A percentile compares a stretch with the other conserved stretches of the same genome.
Conservation (phyloP, 2,329 filamentous ascomycete genomes). For the Pleoardoris graminearum region DNA sequence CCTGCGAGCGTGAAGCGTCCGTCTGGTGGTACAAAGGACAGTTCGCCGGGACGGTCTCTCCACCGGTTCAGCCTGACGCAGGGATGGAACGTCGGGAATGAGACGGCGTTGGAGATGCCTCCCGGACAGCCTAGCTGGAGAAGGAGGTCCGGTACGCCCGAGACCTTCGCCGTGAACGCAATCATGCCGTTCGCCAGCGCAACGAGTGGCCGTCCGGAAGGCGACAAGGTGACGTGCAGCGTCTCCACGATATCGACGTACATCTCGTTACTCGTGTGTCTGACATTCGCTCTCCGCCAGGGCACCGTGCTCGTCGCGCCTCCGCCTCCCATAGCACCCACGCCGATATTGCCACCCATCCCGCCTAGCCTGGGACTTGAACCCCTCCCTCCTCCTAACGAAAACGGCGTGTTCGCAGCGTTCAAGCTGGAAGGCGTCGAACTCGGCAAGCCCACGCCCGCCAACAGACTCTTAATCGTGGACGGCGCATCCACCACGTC, state of each 20-base stretch:
- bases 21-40: conserved; percentile 96
- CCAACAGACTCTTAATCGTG: conserved; percentile 84
- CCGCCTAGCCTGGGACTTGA: conserved; percentile 26
- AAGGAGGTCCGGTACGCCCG: conserved; percentile 87
- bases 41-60: conserved; percentile 83
- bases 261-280: conserved; percentile 94
- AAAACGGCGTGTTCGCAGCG: conserved; percentile 34
- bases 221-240: conserved; percentile 82
- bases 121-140: conserved; percentile 74
- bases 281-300: conserved; percentile 88
- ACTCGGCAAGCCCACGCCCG: conserved; percentile 79
- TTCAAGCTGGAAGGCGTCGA: conserved; percentile 38
- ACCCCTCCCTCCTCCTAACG: conserved; percentile 26
- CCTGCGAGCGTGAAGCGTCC: conserved; percentile 90
- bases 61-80: conserved; percentile 90
- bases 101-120: conserved; percentile 73
- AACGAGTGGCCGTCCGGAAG: conserved; percentile 82
- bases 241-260: conserved; percentile 96
- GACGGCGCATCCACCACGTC: conserved; percentile 92
- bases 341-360: background rate
- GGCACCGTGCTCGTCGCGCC: conserved; percentile 62
- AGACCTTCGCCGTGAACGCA: conserved; percentile 92
- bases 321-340: background rate
- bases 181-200: conserved; percentile 91
- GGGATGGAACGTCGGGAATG: conserved; percentile 92